Conservation (phyloP, 2,329 filamentous ascomycete species). For the Colletotrichum sp. region DNA sequence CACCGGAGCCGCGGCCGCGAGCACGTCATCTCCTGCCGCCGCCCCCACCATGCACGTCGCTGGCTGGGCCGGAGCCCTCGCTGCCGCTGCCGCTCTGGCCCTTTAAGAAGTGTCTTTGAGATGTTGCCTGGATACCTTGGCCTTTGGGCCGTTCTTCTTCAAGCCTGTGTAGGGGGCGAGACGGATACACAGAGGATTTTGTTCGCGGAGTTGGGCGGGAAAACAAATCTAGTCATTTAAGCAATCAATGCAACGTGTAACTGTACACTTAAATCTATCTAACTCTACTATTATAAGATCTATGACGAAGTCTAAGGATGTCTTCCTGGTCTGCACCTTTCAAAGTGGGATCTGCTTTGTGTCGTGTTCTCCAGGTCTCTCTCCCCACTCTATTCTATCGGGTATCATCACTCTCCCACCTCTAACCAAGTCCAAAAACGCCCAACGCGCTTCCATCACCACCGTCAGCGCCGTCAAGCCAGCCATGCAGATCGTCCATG, state of each 20-base stretch:
- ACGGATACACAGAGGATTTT: background rate
- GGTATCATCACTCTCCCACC: background rate
- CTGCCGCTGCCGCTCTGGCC: conserved; percentile 33
- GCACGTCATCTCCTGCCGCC: conserved; percentile 22
- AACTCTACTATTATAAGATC: background rate
- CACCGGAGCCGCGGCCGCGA: conserved; percentile 15
- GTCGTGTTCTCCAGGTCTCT: background rate
- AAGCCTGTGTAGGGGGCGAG: background rate
- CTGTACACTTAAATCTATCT: background rate
- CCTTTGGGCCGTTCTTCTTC: background rate
- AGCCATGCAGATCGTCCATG: conserved; percentile 57
- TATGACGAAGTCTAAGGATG: background rate
- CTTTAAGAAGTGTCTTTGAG: conserved; percentile 24
- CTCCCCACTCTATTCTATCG: background rate
- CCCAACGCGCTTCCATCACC: conserved; percentile 58
- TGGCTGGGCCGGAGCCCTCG: conserved; percentile 34
- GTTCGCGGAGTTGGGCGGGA: background rate
- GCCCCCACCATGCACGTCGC: conserved; percentile 29
- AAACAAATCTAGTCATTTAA: background rate
- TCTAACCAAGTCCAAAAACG: conserved; percentile 48
- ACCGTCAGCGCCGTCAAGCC: conserved; percentile 59
- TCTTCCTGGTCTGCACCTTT: background rate
- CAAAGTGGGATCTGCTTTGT: background rate
- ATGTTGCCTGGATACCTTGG: background rate
- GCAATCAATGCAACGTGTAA: background rate